Base-by-base conservation (phyloP, 768 basidiomycete species). In the Leccinum subtestaceum region DNA sequence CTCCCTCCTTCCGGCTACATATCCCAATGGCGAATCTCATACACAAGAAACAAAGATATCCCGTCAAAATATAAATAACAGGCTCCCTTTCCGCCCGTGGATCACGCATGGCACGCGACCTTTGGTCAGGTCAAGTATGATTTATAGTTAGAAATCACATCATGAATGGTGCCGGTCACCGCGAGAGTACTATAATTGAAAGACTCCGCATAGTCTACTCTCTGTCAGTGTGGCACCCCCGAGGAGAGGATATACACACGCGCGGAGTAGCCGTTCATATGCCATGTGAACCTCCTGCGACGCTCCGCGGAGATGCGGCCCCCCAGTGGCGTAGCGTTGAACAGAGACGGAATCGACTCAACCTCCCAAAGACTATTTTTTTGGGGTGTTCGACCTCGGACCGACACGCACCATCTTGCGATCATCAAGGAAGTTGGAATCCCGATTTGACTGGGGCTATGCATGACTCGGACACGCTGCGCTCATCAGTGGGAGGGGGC, bases 381-480 rank as follows among this genome's bases (percentile, higher is more conserved):
- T 40, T 23, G 38, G 38, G 38, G 17, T 40, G 43, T 43, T 25
- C 32, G 21, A 52, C 34, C 38, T 23, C 23, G 23, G 23, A 23
- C 23, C 23, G 45, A 47, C 9, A 29, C 23, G 2, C 53, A 13
- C 9, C 36, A 43, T 8, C 21, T 52, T 59, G 60, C 60, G 65
- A 57, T 60, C 65, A 65, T 65, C 29, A 67, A 56, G 67, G 67
- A 49, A 31, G 23, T 5, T 40, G 45, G 11, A 29, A 17, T 17
- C 50, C 34, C 8, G 11, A 60, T 36, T 61, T 61, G 46, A 56
- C 13, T n/a, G 12, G 34, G 17, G 55, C 57, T 43, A 43, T 58
- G 49, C 27, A 27, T 27, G 27, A 27, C 8, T 27, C 27, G 27
- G 27, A 2, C 8, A 27, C 27, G 0, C 27, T 17, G 23, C 59